Evolutionary conservation across 2,329 filamentous ascomycete genomes (phyloP), one percentile per base, ranked within the genome.

Genomic region (Lasiodiplodia gonubiensis): DNA sequence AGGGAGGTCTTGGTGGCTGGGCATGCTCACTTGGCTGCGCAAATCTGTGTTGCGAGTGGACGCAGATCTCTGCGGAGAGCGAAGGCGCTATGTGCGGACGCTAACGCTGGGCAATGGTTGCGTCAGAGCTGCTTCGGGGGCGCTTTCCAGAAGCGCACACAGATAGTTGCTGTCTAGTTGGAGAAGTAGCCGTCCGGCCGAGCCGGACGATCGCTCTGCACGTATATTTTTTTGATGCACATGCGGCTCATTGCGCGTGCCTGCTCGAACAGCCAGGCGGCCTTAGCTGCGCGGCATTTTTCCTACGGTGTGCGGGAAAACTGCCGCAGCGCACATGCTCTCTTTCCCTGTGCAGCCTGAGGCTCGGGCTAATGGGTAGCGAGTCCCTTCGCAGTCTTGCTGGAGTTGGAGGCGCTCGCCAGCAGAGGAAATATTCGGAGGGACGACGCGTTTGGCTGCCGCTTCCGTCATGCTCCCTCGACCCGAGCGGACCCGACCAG

Each of bases 401-500:
- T 21, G 7, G 25, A n/a, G 16, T 16, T 35, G 46, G 46, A 51
- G 25, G 59, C 39, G 25, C 33, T 23, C 55, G 16, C 21, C 55
- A 61, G 39, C 42, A 51, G 46, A 63, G 59, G 59, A 51, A 63
- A 37, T 27, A 51, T 4, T 37, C 59, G 59, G 25, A 30, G 11
- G 42, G 3, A 25, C 18, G 10, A 48, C 57, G 57, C 57, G 57
- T 18, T 4, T 16, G 39, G 57, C 57, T 48, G 33, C 42, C 42
- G 57, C 25, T 60, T 60, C 55, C 39, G 55, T 61, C 57, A 2
- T 37, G 8, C 59, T 63, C 59, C 59, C 27, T 63, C 59, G 30
- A 63, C 46, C 59, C 59, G 59, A 63, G 30, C 10, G 42, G 18
- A 21, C 59, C 59, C 59, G 59, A 51, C 16, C 10, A 25, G 59